These are phyloP conservation scores for Penicillium sp. DNA, from an alignment of 2,329 filamentous ascomycete genomes.

Conservation along the genomic window DNA sequence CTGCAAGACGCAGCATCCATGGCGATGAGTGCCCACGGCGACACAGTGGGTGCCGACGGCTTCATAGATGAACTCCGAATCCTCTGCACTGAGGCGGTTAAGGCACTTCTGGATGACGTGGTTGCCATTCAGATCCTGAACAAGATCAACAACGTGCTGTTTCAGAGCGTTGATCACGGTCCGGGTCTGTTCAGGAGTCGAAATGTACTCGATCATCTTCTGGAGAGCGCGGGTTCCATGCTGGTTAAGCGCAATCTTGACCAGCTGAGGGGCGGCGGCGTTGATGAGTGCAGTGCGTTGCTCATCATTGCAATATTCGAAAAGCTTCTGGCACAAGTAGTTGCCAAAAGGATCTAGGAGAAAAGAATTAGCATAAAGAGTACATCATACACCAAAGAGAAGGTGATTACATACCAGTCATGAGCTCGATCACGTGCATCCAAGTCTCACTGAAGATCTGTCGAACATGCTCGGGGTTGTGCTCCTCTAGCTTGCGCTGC, in stretches of 20 bases:
- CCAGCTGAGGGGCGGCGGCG: conserved; percentile 81
- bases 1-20: conserved; percentile 96
- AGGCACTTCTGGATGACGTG: conserved; percentile 99
- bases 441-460: conserved; percentile 94
- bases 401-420: conserved; percentile 61
- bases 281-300: conserved; percentile 90
- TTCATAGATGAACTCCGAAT: conserved; percentile 95
- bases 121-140: conserved; percentile 96
- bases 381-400: not conserved
- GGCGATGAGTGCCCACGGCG: conserved; percentile 89
- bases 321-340: conserved; percentile 96
- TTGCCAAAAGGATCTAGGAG: conserved; percentile 85
- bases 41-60: conserved; percentile 84
- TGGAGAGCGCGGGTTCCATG: conserved; percentile 94
- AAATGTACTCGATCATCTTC: conserved; percentile 99
- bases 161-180: conserved; percentile 82
- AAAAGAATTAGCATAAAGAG: conserved; percentile 21
- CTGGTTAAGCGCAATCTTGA: conserved; percentile 91
- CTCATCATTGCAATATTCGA: conserved; percentile 91
- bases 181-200: conserved; percentile 75
- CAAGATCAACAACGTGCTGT: conserved; percentile 82
- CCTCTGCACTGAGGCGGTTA: conserved; percentile 78
- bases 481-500: conserved; percentile 95
- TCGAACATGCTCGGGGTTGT: conserved; percentile 74
- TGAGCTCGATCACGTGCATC: conserved; percentile 89